phyloP scores from a whole-genome alignment of 306 rosid species.

The Vigna unguiculata region DNA sequence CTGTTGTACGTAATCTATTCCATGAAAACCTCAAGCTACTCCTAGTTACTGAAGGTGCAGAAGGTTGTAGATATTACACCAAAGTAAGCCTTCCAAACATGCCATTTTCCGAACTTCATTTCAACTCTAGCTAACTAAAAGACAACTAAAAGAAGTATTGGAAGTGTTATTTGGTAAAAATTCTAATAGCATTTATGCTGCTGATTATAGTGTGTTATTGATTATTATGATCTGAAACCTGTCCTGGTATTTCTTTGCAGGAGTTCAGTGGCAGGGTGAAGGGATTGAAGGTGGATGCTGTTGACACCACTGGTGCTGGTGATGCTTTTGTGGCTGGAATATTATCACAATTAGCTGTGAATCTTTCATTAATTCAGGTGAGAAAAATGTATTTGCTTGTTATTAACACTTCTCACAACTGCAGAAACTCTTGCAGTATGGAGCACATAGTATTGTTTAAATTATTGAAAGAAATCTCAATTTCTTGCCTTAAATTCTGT shows the following conservation, averaged over 20 bases:
- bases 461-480: neutral
- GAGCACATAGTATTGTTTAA: conserved; percentile 14
- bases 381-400: conserved; percentile 20
- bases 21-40: conserved; percentile 89
- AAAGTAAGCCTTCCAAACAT: conserved; percentile 61
- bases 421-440: neutral
- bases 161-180: conserved; percentile 5
- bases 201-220: conserved; percentile 10
- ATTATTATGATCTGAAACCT: conserved; percentile 28
- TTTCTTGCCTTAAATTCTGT: neutral
- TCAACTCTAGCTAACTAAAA: neutral
- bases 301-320: conserved; percentile 98
- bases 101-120: conserved; percentile 12
- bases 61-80: conserved; percentile 94
- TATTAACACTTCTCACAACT: neutral
- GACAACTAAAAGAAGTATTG: neutral
- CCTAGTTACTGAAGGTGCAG: conserved; percentile 94
- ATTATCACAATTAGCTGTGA: conserved; percentile 74
- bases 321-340: conserved; percentile 99
- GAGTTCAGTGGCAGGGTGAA: conserved; percentile 81
- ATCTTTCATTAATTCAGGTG: conserved; percentile 89
- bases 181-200: conserved; percentile 18
- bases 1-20: conserved; percentile 77
- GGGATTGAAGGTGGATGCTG: conserved; percentile 86
- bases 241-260: conserved; percentile 53